Conservation (phyloP, 169 alveolate species). For the Eimeria mitis region DNA sequence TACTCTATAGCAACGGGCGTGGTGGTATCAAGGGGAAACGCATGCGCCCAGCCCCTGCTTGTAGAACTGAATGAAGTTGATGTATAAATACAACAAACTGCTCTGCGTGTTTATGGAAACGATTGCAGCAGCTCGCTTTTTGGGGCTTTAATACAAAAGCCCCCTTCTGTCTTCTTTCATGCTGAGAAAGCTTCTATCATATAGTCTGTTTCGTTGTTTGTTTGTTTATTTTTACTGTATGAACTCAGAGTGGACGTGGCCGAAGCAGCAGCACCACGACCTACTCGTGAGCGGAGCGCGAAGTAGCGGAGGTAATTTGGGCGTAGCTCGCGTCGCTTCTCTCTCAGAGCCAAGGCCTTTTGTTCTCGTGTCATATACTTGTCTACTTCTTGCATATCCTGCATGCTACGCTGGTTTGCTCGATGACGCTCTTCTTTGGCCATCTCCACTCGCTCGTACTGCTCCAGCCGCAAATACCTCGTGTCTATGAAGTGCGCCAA, state of each 20-base stretch:
- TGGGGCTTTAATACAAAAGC: not conserved
- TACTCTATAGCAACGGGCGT: not conserved
- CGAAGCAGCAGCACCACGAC: not conserved
- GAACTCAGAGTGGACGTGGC: not conserved
- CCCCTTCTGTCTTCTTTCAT: too few species aligned
- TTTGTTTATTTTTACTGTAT: too few species aligned
- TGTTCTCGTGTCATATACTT: slow-evolving; percentile 54
- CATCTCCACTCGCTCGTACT: slow-evolving; percentile 52
- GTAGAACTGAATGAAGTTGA: too few species aligned
- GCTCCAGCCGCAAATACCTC: slow-evolving; percentile 52
- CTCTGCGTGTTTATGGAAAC: too few species aligned
- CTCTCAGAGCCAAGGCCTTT: slow-evolving; percentile 3
- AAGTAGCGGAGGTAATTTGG: slow-evolving; percentile 17
- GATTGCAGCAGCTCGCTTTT: not conserved
- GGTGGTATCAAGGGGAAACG: not conserved
- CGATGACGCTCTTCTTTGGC: slow-evolving; percentile 4
- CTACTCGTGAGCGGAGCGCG: slow-evolving; percentile 47
- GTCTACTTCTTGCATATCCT: not conserved
- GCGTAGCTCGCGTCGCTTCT: not conserved
- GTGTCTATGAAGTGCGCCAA: slow-evolving; percentile 61
- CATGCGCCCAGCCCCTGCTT: not conserved
- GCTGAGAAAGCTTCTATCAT: too few species aligned
- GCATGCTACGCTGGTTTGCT: not conserved
- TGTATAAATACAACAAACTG: too few species aligned
- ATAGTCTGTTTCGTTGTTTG: too few species aligned